These are phyloP conservation scores for Inonotus hispidus DNA, from an alignment of 1,284 basidiomycete species.

Conservation along the genomic window DNA sequence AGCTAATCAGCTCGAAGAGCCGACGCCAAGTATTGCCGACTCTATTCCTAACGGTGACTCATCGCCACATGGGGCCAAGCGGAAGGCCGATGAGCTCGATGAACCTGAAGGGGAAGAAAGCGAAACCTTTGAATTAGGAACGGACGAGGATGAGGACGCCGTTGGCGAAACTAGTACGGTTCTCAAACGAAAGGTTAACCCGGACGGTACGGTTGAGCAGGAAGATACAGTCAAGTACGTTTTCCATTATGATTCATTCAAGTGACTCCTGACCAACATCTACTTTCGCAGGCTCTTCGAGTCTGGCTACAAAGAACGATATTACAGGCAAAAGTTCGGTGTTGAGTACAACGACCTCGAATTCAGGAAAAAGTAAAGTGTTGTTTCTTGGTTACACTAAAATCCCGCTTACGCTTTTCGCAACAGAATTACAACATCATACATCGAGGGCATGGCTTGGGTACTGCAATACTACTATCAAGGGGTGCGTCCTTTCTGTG, in stretches of 20 bases:
- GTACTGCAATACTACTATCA: conserved; percentile 98
- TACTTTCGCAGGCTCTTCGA: conserved; percentile 72
- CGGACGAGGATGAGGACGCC: conserved; percentile 39
- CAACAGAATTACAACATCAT: conserved; percentile 71
- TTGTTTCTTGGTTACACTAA: conserved; percentile 1
- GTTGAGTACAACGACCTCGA: conserved; percentile 66
- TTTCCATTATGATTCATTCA: conserved; percentile 2
- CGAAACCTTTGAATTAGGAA: conserved; percentile 46
- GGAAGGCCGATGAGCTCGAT: conserved; percentile 52
- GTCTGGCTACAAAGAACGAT: conserved; percentile 91
- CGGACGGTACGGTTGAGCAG: conserved; percentile 87
- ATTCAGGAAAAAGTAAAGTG: conserved; percentile 70
- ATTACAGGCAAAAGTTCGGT: conserved; percentile 94
- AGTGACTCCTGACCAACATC: conserved; percentile 8
- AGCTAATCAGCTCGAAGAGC: conserved; percentile 6
- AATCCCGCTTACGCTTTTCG: conserved; percentile 20
- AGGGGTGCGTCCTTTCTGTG: conserved; percentile 56
- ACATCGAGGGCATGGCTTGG: conserved; percentile 96
- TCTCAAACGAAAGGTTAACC: conserved; percentile 68
- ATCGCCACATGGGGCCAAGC: conserved; percentile 53
- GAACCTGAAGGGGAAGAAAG: conserved; percentile 38
- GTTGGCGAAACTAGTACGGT: conserved; percentile 32
- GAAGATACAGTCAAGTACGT: conserved; percentile 89
- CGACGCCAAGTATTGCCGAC: background rate
- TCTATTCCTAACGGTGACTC: conserved; percentile 9